Base-by-base conservation (phyloP, 1,139 yeast genomes). In the Blastobotrys illinoisensis region DNA sequence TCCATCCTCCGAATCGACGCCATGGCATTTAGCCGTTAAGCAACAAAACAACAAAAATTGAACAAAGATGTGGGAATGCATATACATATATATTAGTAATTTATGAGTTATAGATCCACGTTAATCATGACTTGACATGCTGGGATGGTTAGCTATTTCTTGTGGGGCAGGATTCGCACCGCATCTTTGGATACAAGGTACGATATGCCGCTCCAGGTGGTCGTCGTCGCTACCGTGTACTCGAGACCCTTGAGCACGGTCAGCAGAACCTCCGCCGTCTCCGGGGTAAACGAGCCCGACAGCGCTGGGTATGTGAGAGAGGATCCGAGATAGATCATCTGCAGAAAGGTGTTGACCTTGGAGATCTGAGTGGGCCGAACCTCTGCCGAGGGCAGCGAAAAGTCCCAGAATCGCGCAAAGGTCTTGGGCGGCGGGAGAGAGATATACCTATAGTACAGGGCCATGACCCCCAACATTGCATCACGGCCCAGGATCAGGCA, bases 1-100 rank as follows among this genome's bases (percentile, higher is more conserved):
- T 86, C 96, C 49, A 89, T 93, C 62, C 79, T 93, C 69, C 86
- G 99, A 74, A 93, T 95, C 66, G 99, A 93, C 71, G 99, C 93
- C 71, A 93, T 93, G 66, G 89, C 96, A 51, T 83, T 85, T 65
- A 82, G 88, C 67, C 81, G 91, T 69, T 85, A 74, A 67, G 26
- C 40, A 7, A n/a, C 3, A n/a, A 5, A 13, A n/a, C 16, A 26
- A 28, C 3, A 26, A 47, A 13, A 16, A 47, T 21, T 11, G 47
- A 5, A 47, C 4, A 51, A 9, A 46, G 16, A 46, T 32, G 40
- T 32, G 40, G 40, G 6, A 32, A 32, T 32, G 40, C 40, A 32
- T 32, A 32, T 32, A 32, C 40, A 32, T 26, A 26, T n/a, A 6
- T 32, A 32, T 32, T 32, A 32, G 40, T 32, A 32, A 32, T 32